Evolutionary conservation across 1,284 basidiomycete genomes (phyloP), one percentile per base, ranked within the genome.

Genomic region (Kwoniella shivajii): DNA sequence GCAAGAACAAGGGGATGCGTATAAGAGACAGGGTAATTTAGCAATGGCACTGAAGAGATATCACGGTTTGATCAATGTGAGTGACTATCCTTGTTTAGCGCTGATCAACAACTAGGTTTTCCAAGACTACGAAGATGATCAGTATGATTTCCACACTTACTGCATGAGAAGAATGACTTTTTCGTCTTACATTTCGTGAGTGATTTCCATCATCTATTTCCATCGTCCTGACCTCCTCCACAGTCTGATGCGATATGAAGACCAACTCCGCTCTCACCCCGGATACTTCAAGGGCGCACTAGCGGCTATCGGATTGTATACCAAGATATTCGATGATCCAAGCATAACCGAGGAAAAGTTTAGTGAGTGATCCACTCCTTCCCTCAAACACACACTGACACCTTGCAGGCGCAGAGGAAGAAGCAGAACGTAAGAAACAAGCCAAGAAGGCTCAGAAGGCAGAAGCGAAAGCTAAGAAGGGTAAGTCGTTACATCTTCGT

Each of bases 71-170:
- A 84, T 86, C 58, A 88, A 86, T 80, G 89, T 90, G 42, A 43
- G 74, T 64, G 14, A 4, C 29, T 4, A 18, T 41, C 20, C 47
- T n/a, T 34, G 22, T 20, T 30, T 14, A n/a, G 16, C 22, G 7
- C 24, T 13, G 31, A 30, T 31, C 16, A 18, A 13, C 36, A n/a
- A 44, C 5, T 68, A 91, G 86, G 82, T 88, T 14, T 97, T 96
- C 76, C 84, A 88, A 54, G 89, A 90, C 55, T 85, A 92, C 63
- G 90, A 94, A 69, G 92, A 98, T 65, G 96, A 99, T 73, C 94
- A 99, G 78, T 95, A 91, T 69, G 96, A 99, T 77, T 99, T 99
- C 82, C 96, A 99, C 76, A 87, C 88, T 6, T 99, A 99, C 78
- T 90, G 91, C 66, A 72, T 97, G 69, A 86, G 96, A 44, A 92